Conservation (phyloP, 2,329 filamentous ascomycete species). For the Xylaria sp. region DNA sequence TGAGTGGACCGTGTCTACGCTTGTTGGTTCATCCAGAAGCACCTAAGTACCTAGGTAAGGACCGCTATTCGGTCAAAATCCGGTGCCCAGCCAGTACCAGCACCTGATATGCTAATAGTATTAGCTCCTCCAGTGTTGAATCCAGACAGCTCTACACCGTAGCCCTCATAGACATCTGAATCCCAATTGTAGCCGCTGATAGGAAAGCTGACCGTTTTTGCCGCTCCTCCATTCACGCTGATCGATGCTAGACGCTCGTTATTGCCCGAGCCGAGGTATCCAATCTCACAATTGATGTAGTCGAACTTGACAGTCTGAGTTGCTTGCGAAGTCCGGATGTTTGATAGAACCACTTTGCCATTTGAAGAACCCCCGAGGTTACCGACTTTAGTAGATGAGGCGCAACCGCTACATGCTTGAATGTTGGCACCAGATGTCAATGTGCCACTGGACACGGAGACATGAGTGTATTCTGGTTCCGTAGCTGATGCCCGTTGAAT, state of each 20-base stretch:
- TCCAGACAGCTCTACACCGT: slow-evolving; percentile 27
- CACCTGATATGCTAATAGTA: slow-evolving; percentile 27
- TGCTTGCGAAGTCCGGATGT: slow-evolving; percentile 25
- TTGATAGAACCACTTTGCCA: slow-evolving; percentile 27
- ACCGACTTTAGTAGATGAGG: slow-evolving; percentile 28
- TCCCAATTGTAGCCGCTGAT: slow-evolving; percentile 32
- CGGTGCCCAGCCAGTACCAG: slow-evolving; percentile 24
- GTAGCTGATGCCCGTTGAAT: slow-evolving; percentile 7
- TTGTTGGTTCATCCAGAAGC: background rate
- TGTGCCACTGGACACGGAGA: slow-evolving; percentile 23
- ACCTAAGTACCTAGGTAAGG: background rate
- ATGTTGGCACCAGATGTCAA: slow-evolving; percentile 27
- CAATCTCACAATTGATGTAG: slow-evolving; percentile 32
- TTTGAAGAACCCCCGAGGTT: slow-evolving; percentile 29
- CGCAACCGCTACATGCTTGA: slow-evolving; percentile 26
- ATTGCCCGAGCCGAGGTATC: slow-evolving; percentile 19
- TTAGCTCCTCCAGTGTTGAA: slow-evolving; percentile 23
- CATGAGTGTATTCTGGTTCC: slow-evolving; percentile 15
- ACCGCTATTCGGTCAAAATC: slow-evolving; percentile 31
- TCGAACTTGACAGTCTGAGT: slow-evolving; percentile 31
- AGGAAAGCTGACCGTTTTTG: slow-evolving; percentile 30
- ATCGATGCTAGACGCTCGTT: slow-evolving; percentile 34
- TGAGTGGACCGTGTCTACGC: background rate
- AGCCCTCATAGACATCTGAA: slow-evolving; percentile 20
- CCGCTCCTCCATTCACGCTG: slow-evolving; percentile 29